phyloP scores from a whole-genome alignment of 352 stramenopile genomes.

The Phytophthora lateralis region DNA sequence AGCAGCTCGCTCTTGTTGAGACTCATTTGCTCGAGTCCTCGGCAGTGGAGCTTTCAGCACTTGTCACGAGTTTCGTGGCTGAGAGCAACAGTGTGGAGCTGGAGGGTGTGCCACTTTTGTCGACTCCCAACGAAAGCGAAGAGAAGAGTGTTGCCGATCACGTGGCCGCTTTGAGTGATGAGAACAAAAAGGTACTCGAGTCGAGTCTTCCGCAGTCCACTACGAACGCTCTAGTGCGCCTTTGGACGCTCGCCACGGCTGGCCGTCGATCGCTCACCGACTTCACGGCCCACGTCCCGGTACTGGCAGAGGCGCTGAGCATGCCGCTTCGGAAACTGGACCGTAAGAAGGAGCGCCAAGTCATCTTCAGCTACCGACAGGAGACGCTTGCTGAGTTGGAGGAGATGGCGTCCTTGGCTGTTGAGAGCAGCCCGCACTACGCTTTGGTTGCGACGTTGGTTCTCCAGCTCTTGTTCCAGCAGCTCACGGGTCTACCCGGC shows the following conservation, averaged over 20 bases:
- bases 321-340: constrained; percentile 83
- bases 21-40: constrained; percentile 55
- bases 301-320: constrained; percentile 63
- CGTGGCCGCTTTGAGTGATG: constrained; percentile 53
- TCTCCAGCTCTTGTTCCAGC: constrained; percentile 77
- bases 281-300: constrained; percentile 63
- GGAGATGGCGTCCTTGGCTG: constrained; percentile 8
- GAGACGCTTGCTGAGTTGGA: constrained; percentile 52
- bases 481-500: constrained; percentile 53
- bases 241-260: constrained; percentile 76
- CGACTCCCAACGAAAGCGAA: constrained; percentile 9
- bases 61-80: constrained; percentile 72
- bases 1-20: constrained; percentile 61
- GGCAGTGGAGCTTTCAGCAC: constrained; percentile 54
- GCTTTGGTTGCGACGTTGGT: constrained; percentile 30
- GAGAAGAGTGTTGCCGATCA: constrained; percentile 2
- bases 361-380: constrained; percentile 72
- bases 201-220: constrained; percentile 53
- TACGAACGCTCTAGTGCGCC: constrained; percentile 52
- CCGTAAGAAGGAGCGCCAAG: constrained; percentile 82
- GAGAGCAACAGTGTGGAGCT: constrained; percentile 68
- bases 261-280: constrained; percentile 62
- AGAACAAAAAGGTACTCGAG: constrained; percentile 74
- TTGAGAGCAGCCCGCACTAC: constrained; percentile 29
- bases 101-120: constrained; percentile 51